A percentile compares a stretch with the other conserved stretches of the same genome.
Evolutionary conservation across 2,329 filamentous ascomycete genomes (phyloP).

Genomic region (Aspergillus chevalieri): DNA sequence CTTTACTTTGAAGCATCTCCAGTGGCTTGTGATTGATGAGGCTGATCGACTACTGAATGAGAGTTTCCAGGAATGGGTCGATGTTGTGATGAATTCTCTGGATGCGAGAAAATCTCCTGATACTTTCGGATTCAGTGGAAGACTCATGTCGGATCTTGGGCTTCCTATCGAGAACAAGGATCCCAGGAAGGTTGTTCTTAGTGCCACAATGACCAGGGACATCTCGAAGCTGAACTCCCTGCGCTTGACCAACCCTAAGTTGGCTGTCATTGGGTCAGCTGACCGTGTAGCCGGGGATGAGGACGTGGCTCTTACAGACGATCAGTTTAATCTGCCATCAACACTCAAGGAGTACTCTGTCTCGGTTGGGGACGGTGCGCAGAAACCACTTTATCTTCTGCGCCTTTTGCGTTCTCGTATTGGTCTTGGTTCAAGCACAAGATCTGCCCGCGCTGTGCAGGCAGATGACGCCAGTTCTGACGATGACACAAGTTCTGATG

Average conservation of each 20-base stretch:
- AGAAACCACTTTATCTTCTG: constrained; percentile 81
- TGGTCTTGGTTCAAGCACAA: constrained; percentile 15
- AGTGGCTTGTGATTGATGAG: constrained; percentile 90
- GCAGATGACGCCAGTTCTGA: constrained; percentile 13
- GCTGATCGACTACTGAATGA: constrained; percentile 87
- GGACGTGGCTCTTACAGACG: constrained; percentile 18
- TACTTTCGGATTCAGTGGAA: constrained; percentile 38
- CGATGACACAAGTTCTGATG: constrained; percentile 15
- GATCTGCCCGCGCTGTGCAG: constrained; percentile 2
- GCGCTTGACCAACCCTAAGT: constrained; percentile 64
- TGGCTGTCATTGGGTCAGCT: constrained; percentile 66
- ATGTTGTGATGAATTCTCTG: constrained; percentile 56
- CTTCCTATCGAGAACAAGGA: constrained; percentile 33
- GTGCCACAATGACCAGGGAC: constrained; percentile 86
- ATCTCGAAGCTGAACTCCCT: constrained; percentile 71
- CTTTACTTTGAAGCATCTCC: constrained; percentile 69
- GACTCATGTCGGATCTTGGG: constrained; percentile 29
- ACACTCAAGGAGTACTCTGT: constrained; percentile 60
- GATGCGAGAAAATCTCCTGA: constrained; percentile 50
- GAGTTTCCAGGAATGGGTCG: constrained; percentile 87
- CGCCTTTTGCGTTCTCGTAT: constrained; percentile 56
- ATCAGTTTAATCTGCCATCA: constrained; percentile 55
- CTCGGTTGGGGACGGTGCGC: constrained; percentile 60
- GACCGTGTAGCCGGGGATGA: constrained; percentile 16
- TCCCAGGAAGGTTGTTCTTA: constrained; percentile 77